Percentiles rank a stretch among this genome's conserved stretches.
phyloP scores from a whole-genome alignment of 257 asterid genomes.

The Solanum appendiculatum region DNA sequence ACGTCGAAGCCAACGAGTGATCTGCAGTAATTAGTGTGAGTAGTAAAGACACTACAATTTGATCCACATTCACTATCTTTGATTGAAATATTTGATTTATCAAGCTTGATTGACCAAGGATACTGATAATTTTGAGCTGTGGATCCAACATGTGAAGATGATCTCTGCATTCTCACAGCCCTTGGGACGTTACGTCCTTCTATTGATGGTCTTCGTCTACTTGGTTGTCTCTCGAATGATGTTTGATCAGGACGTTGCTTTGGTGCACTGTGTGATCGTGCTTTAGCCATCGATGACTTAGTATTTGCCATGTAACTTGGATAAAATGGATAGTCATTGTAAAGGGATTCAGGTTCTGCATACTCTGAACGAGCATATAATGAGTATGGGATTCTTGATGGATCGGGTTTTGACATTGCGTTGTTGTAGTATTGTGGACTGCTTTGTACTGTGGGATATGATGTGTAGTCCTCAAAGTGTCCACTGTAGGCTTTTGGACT shows the following conservation, averaged over 20 bases:
- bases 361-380: slow-evolving; percentile 51
- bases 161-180: slow-evolving; percentile 84
- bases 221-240: slow-evolving; percentile 54
- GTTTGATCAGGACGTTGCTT: slow-evolving; percentile 73
- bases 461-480: slow-evolving; percentile 59
- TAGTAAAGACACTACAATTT: slow-evolving; percentile 51
- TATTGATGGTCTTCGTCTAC: slow-evolving; percentile 60
- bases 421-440: slow-evolving; percentile 70
- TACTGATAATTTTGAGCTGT: slow-evolving; percentile 51
- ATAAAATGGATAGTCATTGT: slow-evolving; percentile 48
- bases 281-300: slow-evolving; percentile 82
- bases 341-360: slow-evolving; percentile 42
- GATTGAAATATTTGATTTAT: slow-evolving; percentile 58
- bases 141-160: slow-evolving; percentile 77
- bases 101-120: slow-evolving; percentile 92
- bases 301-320: slow-evolving; percentile 95
- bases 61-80: slow-evolving; percentile 92
- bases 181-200: slow-evolving; percentile 90
- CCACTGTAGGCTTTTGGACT: slow-evolving; percentile 70
- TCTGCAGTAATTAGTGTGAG: slow-evolving; percentile 61
- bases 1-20: slow-evolving; percentile 80
- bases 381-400: slow-evolving; percentile 17
- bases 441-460: slow-evolving; percentile 55
- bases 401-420: slow-evolving; percentile 46
- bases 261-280: slow-evolving; percentile 97